Base-by-base conservation (phyloP, 306 rosid genomes). In the Cucumis sativus region DNA sequence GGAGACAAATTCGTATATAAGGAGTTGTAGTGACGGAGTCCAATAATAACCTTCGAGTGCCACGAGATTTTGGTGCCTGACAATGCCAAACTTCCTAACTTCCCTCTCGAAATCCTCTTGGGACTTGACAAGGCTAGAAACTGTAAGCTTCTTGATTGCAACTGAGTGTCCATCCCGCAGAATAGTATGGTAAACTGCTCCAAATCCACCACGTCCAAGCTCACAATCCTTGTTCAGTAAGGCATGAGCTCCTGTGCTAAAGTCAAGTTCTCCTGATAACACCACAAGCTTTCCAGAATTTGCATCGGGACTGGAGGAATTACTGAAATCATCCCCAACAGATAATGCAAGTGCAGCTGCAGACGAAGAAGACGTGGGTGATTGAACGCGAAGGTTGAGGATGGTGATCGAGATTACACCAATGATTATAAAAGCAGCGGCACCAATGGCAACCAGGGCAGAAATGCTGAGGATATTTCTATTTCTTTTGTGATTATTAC, bases 121-220 rank as follows among this genome's bases (percentile, higher is more conserved):
- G 59, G 98, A 94, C 84, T 94, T 94, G 75, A 94, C 98, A 56
- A 94, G 97, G 80, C 98, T 94, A 30, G 98, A 91, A 52, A 94
- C 98, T 0, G 97, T 94, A 82, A 94, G 98, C 82, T 94, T 94
- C 94, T 94, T 94, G 81, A 94, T 94, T 40, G 98, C 98, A 83
- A 94, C 98, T 6, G 98, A 80, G 40, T 83, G 94, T 13, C 98
- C 98, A 40, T 94, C 98, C 78, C 92, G 80, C 37, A 94, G 96
- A 88, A 87, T 94, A 8, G 96, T 90, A 80, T 82, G 86, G 68
- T 94, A 94, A 35, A 94, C 98, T 20, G 97, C 94, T 45, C 98
- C 98, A 20, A 94, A 94, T 30, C 98, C 98, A n/a, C 98, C 98
- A 57, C 97, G 97, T n/a, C 98, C 98, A 49, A 94, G 98, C 86